These are phyloP conservation scores for Phaeosphaeriaceae sp. DNA, from an alignment of 2,329 filamentous ascomycete genomes.

Conservation along the genomic window DNA sequence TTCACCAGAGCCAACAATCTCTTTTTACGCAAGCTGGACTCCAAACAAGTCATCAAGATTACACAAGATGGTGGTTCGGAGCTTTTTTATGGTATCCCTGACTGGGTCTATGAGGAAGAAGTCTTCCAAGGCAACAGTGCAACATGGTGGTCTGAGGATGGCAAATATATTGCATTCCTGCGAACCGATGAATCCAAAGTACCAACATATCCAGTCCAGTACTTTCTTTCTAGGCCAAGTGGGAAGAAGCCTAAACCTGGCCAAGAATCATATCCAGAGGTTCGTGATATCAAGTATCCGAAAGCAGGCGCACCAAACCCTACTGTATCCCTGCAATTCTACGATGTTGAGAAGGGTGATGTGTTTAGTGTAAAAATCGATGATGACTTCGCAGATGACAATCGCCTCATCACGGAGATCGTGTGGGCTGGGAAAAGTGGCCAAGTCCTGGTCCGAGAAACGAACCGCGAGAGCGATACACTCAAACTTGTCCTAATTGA, in stretches of 20 bases:
- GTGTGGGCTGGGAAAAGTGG: constrained; percentile 79
- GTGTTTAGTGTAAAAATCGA: constrained; percentile 80
- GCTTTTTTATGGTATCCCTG: constrained; percentile 93
- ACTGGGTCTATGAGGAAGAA: constrained; percentile 96
- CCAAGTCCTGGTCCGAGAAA: constrained; percentile 86
- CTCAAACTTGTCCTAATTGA: constrained; percentile 88
- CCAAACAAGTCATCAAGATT: constrained; percentile 69
- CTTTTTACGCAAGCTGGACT: constrained; percentile 73
- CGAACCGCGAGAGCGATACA: constrained; percentile 92
- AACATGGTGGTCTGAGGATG: constrained; percentile 95
- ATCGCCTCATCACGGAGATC: constrained; percentile 91
- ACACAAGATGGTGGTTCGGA: constrained; percentile 86
- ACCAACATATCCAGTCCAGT: constrained; percentile 90
- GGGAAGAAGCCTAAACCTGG: constrained; percentile 71
- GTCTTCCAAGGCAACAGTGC: constrained; percentile 80
- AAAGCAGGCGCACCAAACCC: constrained; percentile 95
- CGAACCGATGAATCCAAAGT: constrained; percentile 93
- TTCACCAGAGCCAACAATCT: constrained; percentile 92
- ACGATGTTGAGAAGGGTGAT: constrained; percentile 78
- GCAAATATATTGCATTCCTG: constrained; percentile 87
- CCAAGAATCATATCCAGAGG: constrained; percentile 88
- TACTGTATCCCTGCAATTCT: constrained; percentile 85
- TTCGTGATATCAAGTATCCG: constrained; percentile 93
- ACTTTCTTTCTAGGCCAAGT: constrained; percentile 87
- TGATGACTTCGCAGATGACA: constrained; percentile 77